phyloP scores from a whole-genome alignment of 2,329 filamentous ascomycete genomes.

The Westerdykella ornata region DNA sequence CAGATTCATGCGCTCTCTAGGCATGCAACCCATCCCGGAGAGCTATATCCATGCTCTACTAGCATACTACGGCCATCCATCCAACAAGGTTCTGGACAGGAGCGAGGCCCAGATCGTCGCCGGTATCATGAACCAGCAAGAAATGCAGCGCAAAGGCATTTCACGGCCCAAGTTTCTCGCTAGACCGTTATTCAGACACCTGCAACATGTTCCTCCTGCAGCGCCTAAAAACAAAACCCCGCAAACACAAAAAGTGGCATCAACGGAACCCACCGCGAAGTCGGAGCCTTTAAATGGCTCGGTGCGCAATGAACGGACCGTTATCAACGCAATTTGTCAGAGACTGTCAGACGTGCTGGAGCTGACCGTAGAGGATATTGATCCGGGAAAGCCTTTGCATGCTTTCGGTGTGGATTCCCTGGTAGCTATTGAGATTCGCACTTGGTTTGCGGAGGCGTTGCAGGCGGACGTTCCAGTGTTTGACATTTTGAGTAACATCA shows the following conservation, averaged over 20 bases:
- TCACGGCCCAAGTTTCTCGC: neutral
- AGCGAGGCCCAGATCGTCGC: neutral
- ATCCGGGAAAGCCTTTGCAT: neutral
- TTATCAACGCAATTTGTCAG: neutral
- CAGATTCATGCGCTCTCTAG: neutral
- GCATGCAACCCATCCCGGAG: neutral
- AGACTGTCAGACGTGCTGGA: neutral
- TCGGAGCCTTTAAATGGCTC: neutral
- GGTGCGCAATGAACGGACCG: neutral
- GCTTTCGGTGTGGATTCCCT: conserved; percentile 4
- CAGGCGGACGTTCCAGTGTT: conserved; percentile 1
- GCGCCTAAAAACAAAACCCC: neutral
- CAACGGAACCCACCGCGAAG: no score
- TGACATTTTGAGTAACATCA: neutral
- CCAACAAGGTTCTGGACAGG: conserved; percentile 16
- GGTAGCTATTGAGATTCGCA: conserved; percentile 4
- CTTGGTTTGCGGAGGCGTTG: conserved; percentile 1
- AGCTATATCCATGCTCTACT: neutral
- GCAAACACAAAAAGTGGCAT: no score
- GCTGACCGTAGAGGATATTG: neutral
- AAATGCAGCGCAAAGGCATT: neutral
- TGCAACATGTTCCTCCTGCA: neutral
- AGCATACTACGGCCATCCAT: neutral
- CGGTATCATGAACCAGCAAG: neutral
- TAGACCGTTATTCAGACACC: neutral